phyloP scores from a whole-genome alignment of 495 filamentous ascomycete genomes.

The Apiosordaria backusii region DNA sequence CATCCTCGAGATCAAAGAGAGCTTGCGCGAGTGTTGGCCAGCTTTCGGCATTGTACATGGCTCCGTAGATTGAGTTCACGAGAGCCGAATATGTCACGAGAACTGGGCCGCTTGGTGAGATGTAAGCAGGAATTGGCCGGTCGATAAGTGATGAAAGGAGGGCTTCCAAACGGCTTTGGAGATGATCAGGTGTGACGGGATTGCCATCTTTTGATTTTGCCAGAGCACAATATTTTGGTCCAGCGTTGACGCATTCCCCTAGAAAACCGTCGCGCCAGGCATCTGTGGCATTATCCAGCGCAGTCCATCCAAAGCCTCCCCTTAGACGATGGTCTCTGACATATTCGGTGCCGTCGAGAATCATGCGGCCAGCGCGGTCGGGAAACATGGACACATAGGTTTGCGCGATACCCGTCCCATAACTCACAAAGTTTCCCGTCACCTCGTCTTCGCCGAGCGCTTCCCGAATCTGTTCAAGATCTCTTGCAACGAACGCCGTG shows the following conservation, averaged over 20 bases:
- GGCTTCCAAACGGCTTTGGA: slow-evolving; percentile 36
- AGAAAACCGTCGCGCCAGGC: slow-evolving; percentile 48
- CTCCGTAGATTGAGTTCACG: slow-evolving; percentile 35
- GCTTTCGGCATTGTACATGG: slow-evolving; percentile 39
- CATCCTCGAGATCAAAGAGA: slow-evolving; percentile 40
- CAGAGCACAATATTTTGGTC: slow-evolving; percentile 41
- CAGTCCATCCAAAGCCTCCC: slow-evolving; percentile 44
- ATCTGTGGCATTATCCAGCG: slow-evolving; percentile 46
- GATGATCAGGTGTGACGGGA: slow-evolving; percentile 31
- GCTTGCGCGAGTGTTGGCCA: slow-evolving; percentile 41
- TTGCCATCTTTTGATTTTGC: slow-evolving; percentile 31
- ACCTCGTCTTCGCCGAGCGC: slow-evolving; percentile 47
- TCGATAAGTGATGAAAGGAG: slow-evolving; percentile 34
- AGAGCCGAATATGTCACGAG: slow-evolving; percentile 43
- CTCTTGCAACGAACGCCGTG: slow-evolving; percentile 45
- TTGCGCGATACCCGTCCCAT: slow-evolving; percentile 63
- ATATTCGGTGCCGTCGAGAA: slow-evolving; percentile 50
- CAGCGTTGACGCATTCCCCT: slow-evolving; percentile 45
- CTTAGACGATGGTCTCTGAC: slow-evolving; percentile 46
- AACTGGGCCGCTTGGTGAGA: slow-evolving; percentile 35
- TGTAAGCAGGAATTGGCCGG: slow-evolving; percentile 36
- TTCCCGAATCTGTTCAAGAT: slow-evolving; percentile 50
- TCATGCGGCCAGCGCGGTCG: slow-evolving; percentile 43
- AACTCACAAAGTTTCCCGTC: slow-evolving; percentile 65
- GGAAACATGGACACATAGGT: slow-evolving; percentile 52